Conservation (phyloP, 805 yeast genomes). For the Scheffersomyces ergatensis region DNA sequence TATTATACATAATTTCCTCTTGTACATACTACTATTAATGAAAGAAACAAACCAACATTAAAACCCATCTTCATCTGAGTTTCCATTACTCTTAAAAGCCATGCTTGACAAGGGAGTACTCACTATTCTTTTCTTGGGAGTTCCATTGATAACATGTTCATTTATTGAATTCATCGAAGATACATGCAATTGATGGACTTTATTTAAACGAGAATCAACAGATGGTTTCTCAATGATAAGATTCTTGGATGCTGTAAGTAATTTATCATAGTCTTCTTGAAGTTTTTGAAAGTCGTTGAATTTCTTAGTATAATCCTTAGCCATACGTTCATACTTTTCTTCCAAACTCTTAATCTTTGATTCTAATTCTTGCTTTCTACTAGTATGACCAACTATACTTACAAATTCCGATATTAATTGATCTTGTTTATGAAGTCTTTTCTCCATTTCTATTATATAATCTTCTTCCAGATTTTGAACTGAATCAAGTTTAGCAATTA, state of each 20-base stretch:
- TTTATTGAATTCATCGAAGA: conserved; percentile 14
- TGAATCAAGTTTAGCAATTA: not conserved
- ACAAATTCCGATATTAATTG: not conserved
- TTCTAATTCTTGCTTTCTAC: not conserved
- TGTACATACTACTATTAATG: not conserved
- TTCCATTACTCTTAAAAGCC: not conserved
- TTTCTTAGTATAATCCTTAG: conserved; percentile 20
- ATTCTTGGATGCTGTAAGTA: conserved; percentile 11
- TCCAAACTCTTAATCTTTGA: conserved; percentile 6
- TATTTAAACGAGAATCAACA: conserved; percentile 6
- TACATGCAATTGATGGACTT: conserved; percentile 21
- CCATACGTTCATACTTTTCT: conserved; percentile 17
- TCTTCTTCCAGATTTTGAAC: not conserved
- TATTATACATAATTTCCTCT: not conserved
- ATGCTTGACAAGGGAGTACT: conserved; percentile 20
- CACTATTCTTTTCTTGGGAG: conserved; percentile 19
- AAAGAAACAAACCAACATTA: not conserved
- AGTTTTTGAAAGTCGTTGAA: conserved; percentile 18
- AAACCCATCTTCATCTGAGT: conserved; percentile 6
- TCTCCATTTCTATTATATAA: not conserved
- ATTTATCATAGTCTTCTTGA: conserved; percentile 16
- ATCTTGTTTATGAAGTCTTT: conserved; percentile 1
- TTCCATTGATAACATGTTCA: not conserved
- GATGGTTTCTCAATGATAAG: not conserved
- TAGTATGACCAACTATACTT: not conserved